Evolutionary conservation across 2,329 filamentous ascomycete species (phyloP).

Genomic region (Fusarium sp.): DNA sequence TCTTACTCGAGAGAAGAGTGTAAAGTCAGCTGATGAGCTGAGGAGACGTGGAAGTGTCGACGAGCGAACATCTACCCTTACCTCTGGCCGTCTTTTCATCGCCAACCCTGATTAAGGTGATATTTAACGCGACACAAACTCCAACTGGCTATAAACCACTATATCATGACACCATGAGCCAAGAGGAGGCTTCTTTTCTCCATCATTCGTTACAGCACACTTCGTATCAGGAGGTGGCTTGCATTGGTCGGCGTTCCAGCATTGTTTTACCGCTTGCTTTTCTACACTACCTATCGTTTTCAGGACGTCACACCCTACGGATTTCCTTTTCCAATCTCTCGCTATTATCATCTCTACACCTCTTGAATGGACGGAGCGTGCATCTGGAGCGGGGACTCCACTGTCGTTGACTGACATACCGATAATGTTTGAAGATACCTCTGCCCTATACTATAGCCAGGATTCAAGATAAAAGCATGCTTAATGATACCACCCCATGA

Average conservation of each 20-base stretch:
- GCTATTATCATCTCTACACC: conserved; percentile 33
- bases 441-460: conserved; percentile 27
- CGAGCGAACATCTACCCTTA: conserved; percentile 81
- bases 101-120: conserved; percentile 77
- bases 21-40: conserved; percentile 76
- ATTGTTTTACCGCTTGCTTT: conserved; percentile 37
- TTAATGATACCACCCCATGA: conserved; percentile 35
- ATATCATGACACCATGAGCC: conserved; percentile 27
- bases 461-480: conserved; percentile 41
- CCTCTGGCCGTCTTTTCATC: conserved; percentile 79
- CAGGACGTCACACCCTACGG: conserved; percentile 39
- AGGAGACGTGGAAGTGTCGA: conserved; percentile 83
- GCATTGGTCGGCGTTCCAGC: conserved; percentile 44
- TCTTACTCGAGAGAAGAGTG: conserved; percentile 71
- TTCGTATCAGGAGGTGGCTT: conserved; percentile 26
- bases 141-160: conserved; percentile 10
- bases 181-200: conserved; percentile 23
- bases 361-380: conserved; percentile 28
- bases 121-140: not conserved
- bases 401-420: conserved; percentile 35
- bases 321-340: conserved; percentile 35
- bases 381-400: conserved; percentile 34
- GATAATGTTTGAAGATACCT: conserved; percentile 42
- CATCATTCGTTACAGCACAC: conserved; percentile 35
- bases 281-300: conserved; percentile 37